Percentiles rank a stretch among this genome's conserved stretches.
These are phyloP conservation scores for Chlamydomonas sp. DNA, from an alignment of 139 green algal genomes.

Conservation along the genomic window DNA sequence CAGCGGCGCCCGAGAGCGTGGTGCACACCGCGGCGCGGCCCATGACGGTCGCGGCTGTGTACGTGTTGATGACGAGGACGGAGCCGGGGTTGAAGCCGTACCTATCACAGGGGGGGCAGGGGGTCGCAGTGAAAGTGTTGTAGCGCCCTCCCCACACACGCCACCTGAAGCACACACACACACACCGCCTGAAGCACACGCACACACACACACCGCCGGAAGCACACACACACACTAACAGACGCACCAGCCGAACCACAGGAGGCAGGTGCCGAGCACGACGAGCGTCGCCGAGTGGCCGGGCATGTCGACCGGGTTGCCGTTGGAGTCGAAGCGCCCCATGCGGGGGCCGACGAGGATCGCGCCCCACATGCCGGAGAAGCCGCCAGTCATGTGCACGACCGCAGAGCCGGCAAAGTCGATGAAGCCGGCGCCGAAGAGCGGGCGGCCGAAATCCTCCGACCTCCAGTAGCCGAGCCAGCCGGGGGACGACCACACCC, in stretches of 20 bases:
- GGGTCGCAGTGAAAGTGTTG: background rate
- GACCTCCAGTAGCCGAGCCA: slow-evolving; percentile 52
- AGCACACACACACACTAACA: no score
- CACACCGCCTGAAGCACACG: slow-evolving; percentile 54
- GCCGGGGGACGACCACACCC: slow-evolving; percentile 48
- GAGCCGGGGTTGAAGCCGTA: slow-evolving; percentile 48
- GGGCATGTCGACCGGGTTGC: slow-evolving; percentile 57
- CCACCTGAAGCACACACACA: background rate
- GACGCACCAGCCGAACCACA: slow-evolving; percentile 85
- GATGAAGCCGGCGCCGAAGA: slow-evolving; percentile 58
- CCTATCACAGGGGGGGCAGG: background rate
- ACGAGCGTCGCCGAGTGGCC: slow-evolving; percentile 48
- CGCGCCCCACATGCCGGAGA: slow-evolving; percentile 42
- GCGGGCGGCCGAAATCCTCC: no score
- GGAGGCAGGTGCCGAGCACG: slow-evolving; percentile 59
- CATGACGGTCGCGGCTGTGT: slow-evolving; percentile 3
- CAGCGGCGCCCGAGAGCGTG: slow-evolving; percentile 47
- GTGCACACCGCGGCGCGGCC: slow-evolving; percentile 48
- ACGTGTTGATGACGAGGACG: slow-evolving; percentile 37
- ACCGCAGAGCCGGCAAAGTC: slow-evolving; percentile 66
- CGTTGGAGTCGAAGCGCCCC: slow-evolving; percentile 82
- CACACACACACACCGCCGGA: slow-evolving; percentile 46
- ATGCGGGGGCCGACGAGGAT: slow-evolving; percentile 83
- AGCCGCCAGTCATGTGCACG: slow-evolving; percentile 74
- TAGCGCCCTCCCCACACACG: background rate